A percentile compares a stretch with the other conserved stretches of the same genome.
These are phyloP conservation scores for Diaporthe nobilis DNA, from an alignment of 2,329 filamentous ascomycete species.

Conservation along the genomic window DNA sequence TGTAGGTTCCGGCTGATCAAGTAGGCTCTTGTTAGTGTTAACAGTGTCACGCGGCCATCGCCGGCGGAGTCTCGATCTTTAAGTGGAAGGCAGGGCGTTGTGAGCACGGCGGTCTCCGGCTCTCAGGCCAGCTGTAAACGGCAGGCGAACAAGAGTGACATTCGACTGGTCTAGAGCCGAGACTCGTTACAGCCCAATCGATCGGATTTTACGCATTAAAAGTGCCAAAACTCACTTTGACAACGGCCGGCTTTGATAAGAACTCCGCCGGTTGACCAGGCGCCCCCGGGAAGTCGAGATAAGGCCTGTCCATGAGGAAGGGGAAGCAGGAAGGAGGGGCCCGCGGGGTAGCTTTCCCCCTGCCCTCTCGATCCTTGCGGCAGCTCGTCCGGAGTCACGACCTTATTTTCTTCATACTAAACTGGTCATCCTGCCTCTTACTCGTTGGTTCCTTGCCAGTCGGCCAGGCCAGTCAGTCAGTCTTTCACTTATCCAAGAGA, in stretches of 20 bases:
- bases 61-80: slow-evolving; percentile 17
- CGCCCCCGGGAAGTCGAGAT: slow-evolving; percentile 18
- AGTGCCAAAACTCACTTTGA: slow-evolving; percentile 21
- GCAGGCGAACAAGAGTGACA: slow-evolving; percentile 32
- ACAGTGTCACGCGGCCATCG: slow-evolving; percentile 13
- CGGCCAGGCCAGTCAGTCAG: not conserved
- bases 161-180: slow-evolving; percentile 5
- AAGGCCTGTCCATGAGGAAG: slow-evolving; percentile 19
- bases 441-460: not conserved
- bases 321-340: slow-evolving; percentile 3
- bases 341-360: slow-evolving; percentile 23
- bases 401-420: not conserved
- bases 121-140: slow-evolving; percentile 5
- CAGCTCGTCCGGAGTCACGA: slow-evolving; percentile 6
- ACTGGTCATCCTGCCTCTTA: not conserved
- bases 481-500: not conserved
- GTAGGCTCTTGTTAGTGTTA: not conserved
- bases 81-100: slow-evolving; percentile 2
- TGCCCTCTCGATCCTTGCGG: slow-evolving; percentile 15
- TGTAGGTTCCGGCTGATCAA: not conserved
- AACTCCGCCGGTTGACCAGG: slow-evolving; percentile 7
- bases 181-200: slow-evolving; percentile 24
- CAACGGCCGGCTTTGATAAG: slow-evolving; percentile 19
- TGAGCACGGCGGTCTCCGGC: slow-evolving; percentile 29
- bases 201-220: slow-evolving; percentile 16